Percentiles rank a stretch among this genome's conserved stretches.
Evolutionary conservation across 176 grass and related monocot genomes (phyloP).

Genomic region (Thalia dealbata): DNA sequence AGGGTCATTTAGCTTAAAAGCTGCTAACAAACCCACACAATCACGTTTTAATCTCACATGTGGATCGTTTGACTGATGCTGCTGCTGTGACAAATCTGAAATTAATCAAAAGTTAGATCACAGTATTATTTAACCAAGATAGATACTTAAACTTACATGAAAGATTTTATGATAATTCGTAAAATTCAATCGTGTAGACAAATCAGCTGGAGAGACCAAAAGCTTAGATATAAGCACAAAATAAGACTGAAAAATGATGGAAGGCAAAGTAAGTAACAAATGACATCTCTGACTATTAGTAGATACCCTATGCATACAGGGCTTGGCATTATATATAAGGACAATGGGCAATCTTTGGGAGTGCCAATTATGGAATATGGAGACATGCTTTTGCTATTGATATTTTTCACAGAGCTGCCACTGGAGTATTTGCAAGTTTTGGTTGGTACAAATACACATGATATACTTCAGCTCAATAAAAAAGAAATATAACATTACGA

Average conservation of each 20-base stretch:
- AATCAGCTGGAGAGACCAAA: no score
- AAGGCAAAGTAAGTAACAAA: no score
- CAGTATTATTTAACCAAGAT: not conserved
- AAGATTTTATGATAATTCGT: not conserved
- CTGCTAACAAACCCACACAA: slow-evolving; percentile 75
- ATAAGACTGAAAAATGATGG: not conserved
- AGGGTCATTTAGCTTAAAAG: slow-evolving; percentile 82
- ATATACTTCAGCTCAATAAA: no score
- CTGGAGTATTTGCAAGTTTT: no score
- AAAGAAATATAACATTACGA: no score
- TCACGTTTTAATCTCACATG: slow-evolving; percentile 73
- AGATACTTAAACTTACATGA: not conserved
- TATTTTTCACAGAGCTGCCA: no score
- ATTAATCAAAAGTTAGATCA: not conserved
- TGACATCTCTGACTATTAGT: no score
- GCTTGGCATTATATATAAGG: not conserved
- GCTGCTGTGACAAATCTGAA: slow-evolving; percentile 31
- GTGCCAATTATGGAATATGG: not conserved
- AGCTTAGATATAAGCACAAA: not conserved
- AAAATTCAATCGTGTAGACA: not conserved
- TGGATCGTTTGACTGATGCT: slow-evolving; percentile 59
- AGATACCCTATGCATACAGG: no score
- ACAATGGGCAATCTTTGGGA: not conserved
- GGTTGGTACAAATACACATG: no score
- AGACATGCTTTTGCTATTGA: no score